phyloP scores from a whole-genome alignment of 345 rosid species.

The Aethionema arabicum region DNA sequence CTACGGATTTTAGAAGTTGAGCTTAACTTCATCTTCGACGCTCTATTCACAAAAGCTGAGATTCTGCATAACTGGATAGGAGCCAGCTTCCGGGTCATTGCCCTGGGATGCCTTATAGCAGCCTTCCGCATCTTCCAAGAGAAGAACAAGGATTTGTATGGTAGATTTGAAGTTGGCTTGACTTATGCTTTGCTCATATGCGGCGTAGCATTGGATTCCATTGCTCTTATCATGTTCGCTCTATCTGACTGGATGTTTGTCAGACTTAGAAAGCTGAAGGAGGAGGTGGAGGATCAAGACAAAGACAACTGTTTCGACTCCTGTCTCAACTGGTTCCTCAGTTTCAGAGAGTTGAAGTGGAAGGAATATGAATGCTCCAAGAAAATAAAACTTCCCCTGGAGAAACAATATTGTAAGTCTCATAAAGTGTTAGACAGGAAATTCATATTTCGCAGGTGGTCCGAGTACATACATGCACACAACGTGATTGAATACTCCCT shows the following conservation, averaged over 20 bases:
- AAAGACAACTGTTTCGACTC: neutral
- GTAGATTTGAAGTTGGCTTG: constrained; percentile 18
- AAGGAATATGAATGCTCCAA: neutral
- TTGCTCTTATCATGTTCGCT: constrained; percentile 39
- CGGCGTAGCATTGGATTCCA: constrained; percentile 19
- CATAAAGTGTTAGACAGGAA: constrained; percentile 27
- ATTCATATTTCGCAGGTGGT: constrained; percentile 46
- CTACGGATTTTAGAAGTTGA: constrained; percentile 33
- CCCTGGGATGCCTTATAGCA: neutral
- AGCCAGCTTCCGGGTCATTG: neutral
- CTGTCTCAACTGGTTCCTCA: constrained; percentile 21
- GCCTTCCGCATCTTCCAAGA: neutral
- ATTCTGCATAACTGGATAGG: neutral
- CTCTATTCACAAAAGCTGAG: constrained; percentile 35
- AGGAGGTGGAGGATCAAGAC: neutral
- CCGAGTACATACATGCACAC: constrained; percentile 36
- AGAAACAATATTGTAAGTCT: neutral
- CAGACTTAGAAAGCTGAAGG: constrained; percentile 8
- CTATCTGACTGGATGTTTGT: constrained; percentile 52
- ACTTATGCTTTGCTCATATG: constrained; percentile 29
- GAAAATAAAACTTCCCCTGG: neutral
- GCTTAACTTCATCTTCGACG: constrained; percentile 37
- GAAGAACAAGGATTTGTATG: neutral
- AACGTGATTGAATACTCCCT: constrained; percentile 48
- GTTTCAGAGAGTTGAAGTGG: constrained; percentile 26